Evolutionary conservation across 441 rosid species (phyloP).

Genomic region (Populus tomentosa): DNA sequence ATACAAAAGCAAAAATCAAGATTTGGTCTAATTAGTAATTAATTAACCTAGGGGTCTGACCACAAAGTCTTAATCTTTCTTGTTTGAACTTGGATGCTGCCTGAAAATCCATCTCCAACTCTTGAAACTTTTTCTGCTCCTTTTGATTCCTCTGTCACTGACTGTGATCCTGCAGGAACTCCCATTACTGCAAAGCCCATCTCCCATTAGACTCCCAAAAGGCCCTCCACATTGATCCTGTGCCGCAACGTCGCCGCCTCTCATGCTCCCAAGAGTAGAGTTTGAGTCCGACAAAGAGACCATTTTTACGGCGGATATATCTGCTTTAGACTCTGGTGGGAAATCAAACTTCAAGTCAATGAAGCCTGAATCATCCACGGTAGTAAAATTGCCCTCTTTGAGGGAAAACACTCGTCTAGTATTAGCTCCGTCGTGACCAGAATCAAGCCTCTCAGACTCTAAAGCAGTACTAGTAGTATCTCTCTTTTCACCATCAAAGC

Average conservation of each 20-base stretch:
- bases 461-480: too few relatives aligned
- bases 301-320: conserved; percentile 27
- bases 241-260: conserved; percentile 25
- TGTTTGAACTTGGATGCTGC: conserved; percentile 45
- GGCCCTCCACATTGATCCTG: conserved; percentile 20
- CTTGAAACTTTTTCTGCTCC: conserved; percentile 81
- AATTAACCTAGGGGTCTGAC: conserved; percentile 20
- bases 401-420: too few relatives aligned
- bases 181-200: conserved; percentile 34
- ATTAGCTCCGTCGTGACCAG: too few relatives aligned
- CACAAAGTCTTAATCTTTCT: conserved; percentile 36
- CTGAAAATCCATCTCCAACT: conserved; percentile 96
- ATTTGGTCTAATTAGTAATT: background rate
- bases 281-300: conserved; percentile 32
- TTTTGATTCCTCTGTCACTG: conserved; percentile 61
- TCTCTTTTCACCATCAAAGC: too few relatives aligned
- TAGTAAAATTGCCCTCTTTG: too few relatives aligned
- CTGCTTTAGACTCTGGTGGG: too few relatives aligned
- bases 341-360: too few relatives aligned
- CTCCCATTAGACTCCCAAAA: conserved; percentile 27
- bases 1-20: background rate
- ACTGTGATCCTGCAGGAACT: conserved; percentile 64
- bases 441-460: too few relatives aligned
- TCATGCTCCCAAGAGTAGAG: conserved; percentile 54
- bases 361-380: too few relatives aligned